phyloP scores from a whole-genome alignment of 768 basidiomycete species.

The Boletus tylopilopsis region DNA sequence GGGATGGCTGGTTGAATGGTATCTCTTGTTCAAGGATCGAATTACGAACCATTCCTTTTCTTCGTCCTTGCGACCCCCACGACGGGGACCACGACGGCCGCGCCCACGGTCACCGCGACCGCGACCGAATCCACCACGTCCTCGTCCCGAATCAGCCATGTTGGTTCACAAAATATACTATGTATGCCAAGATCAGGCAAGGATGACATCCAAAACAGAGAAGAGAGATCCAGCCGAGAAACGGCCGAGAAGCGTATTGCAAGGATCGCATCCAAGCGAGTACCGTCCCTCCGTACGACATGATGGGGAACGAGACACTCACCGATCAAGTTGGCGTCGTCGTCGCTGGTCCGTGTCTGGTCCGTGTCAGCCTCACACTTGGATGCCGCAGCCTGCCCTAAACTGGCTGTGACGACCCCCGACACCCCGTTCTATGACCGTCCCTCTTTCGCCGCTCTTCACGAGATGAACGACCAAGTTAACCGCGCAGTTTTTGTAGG shows the following conservation, averaged over 20 bases:
- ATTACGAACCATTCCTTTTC: constrained; percentile 94
- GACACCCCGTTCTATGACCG: constrained; percentile 11
- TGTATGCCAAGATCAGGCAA: constrained; percentile 24
- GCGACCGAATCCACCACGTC: constrained; percentile 88
- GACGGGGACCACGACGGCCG: constrained; percentile 77
- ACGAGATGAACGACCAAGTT: background rate
- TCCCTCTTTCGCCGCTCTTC: background rate
- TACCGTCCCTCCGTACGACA: background rate
- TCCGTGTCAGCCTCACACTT: background rate
- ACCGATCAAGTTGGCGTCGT: constrained; percentile 32
- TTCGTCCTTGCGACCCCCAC: constrained; percentile 98
- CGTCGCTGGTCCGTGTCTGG: constrained; percentile 11
- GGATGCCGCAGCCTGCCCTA: constrained; percentile 26
- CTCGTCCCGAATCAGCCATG: constrained; percentile 91
- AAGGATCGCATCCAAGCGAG: background rate
- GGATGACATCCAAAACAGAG: constrained; percentile 39
- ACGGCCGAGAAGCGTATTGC: background rate
- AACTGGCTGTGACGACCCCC: constrained; percentile 19
- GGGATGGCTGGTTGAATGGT: constrained; percentile 9
- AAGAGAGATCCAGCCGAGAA: constrained; percentile 48
- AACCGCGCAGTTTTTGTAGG: background rate
- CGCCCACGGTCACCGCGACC: constrained; percentile 69
- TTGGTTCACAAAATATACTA: constrained; percentile 25
- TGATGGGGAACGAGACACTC: constrained; percentile 26
- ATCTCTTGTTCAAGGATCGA: background rate